These are phyloP conservation scores for Emericellopsis terricola DNA, from an alignment of 495 filamentous ascomycete species.

Conservation along the genomic window DNA sequence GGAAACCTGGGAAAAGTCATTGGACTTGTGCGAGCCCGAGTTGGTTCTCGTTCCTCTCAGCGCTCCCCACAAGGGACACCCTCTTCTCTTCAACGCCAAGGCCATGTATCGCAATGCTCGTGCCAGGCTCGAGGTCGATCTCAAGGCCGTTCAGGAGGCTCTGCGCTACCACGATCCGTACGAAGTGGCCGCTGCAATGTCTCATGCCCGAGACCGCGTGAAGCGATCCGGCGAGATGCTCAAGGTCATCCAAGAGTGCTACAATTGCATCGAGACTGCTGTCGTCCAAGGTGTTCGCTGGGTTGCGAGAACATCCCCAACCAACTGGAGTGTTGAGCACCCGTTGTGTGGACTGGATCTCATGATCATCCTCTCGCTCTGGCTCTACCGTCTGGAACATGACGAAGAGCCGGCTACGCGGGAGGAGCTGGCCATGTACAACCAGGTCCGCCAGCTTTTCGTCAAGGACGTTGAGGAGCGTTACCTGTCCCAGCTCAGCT, in stretches of 20 bases:
- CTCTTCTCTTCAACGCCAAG: slow-evolving; percentile 96
- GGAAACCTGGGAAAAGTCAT: slow-evolving; percentile 94
- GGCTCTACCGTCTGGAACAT: slow-evolving; percentile 98
- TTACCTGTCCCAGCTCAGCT: slow-evolving; percentile 59
- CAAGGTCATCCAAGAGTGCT: slow-evolving; percentile 94
- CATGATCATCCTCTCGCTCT: slow-evolving; percentile 96
- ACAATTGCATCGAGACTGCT: slow-evolving; percentile 94
- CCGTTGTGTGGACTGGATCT: slow-evolving; percentile 91
- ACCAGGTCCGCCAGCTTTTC: slow-evolving; percentile 83
- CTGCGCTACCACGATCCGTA: slow-evolving; percentile 93
- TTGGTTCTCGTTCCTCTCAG: slow-evolving; percentile 78
- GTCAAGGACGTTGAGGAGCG: slow-evolving; percentile 71
- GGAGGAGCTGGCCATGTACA: slow-evolving; percentile 87
- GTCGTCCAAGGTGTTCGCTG: slow-evolving; percentile 90
- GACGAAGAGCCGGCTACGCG: slow-evolving; percentile 87
- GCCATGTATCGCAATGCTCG: slow-evolving; percentile 92
- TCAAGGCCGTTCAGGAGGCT: slow-evolving; percentile 90
- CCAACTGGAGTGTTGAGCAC: slow-evolving; percentile 98
- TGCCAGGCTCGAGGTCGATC: slow-evolving; percentile 80
- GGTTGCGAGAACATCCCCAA: slow-evolving; percentile 90
- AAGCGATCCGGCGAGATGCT: slow-evolving; percentile 95
- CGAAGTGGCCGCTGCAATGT: slow-evolving; percentile 94
- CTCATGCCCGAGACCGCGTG: slow-evolving; percentile 75
- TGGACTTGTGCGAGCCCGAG: slow-evolving; percentile 87
- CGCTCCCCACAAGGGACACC: slow-evolving; percentile 94